Conservation (phyloP, 2,329 filamentous ascomycete species). For the Neofusicoccum cordaticola region DNA sequence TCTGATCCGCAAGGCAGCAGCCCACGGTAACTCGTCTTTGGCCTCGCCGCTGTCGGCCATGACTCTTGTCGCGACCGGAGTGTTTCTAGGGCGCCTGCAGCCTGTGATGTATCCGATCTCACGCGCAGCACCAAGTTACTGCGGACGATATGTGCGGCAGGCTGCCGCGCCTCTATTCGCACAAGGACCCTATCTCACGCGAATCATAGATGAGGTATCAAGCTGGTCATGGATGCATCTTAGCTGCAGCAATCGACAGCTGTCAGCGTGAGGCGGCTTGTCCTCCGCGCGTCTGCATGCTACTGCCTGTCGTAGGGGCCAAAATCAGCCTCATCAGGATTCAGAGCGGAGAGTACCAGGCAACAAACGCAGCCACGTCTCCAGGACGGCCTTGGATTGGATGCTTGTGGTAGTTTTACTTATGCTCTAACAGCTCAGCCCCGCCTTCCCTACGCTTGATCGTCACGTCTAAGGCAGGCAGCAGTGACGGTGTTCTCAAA, state of each 20-base stretch:
- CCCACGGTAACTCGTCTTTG: not conserved
- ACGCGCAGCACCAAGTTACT: not conserved
- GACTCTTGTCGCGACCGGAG: not conserved
- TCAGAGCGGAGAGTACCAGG: not conserved
- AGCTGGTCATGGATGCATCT: not conserved
- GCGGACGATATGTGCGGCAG: not conserved
- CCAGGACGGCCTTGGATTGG: not conserved
- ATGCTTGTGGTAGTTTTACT: not conserved
- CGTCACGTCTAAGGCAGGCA: not conserved
- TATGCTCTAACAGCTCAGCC: not conserved
- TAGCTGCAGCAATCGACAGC: constrained; percentile 4
- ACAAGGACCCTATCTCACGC: not conserved
- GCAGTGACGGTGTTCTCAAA: constrained; percentile 9
- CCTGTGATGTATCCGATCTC: not conserved
- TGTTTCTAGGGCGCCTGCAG: not conserved
- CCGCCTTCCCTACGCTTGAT: not conserved
- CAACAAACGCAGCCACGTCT: not conserved
- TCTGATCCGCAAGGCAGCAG: not conserved
- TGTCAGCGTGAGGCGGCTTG: not conserved
- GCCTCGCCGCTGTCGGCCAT: not conserved
- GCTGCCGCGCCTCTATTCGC: not conserved
- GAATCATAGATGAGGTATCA: not conserved
- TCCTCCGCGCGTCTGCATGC: not conserved
- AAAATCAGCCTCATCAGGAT: constrained; percentile 1
- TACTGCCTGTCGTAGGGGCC: not conserved